A percentile compares a stretch with the other conserved stretches of the same genome.
Conservation (phyloP, 148 eudicot genomes). For the Oxyria digyna region DNA sequence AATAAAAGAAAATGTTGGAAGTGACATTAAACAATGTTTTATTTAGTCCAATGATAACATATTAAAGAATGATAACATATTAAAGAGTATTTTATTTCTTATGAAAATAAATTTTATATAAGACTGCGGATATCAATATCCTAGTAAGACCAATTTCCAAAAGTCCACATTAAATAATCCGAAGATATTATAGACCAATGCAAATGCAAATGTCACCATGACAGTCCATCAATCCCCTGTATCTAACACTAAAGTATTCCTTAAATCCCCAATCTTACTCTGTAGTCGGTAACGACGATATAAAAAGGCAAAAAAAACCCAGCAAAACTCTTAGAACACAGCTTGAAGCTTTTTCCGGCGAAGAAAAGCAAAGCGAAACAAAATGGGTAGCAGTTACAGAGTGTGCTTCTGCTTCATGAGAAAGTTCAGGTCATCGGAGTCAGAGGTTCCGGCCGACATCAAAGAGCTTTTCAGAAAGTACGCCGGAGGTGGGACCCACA, state of each 20-base stretch:
- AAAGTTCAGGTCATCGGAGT: constrained; percentile 37
- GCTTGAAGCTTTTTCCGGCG: not conserved
- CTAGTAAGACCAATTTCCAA: not conserved
- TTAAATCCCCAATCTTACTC: not conserved
- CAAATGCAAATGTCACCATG: too few species aligned
- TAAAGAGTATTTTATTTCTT: too few species aligned
- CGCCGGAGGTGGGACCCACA: constrained; percentile 31
- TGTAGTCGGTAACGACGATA: not conserved
- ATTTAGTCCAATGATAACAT: too few species aligned
- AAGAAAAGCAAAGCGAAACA: too few species aligned
- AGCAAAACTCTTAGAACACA: not conserved
- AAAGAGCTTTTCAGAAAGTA: constrained; percentile 35
- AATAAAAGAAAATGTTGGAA: too few species aligned
- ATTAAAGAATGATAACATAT: too few species aligned
- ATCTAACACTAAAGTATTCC: not conserved
- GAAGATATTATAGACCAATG: not conserved
- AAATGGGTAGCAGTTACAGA: constrained; percentile 59
- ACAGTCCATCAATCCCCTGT: not conserved
- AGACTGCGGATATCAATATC: too few species aligned
- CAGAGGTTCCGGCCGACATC: constrained; percentile 52
- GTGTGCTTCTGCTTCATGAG: constrained; percentile 58
- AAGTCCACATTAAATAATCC: not conserved
- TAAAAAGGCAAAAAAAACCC: not conserved
- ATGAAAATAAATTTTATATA: too few species aligned
- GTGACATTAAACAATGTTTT: too few species aligned